Percentiles rank a stretch among this genome's conserved stretches.
Conservation (phyloP, 352 stramenopile genomes). For the Pythium aquatile region DNA sequence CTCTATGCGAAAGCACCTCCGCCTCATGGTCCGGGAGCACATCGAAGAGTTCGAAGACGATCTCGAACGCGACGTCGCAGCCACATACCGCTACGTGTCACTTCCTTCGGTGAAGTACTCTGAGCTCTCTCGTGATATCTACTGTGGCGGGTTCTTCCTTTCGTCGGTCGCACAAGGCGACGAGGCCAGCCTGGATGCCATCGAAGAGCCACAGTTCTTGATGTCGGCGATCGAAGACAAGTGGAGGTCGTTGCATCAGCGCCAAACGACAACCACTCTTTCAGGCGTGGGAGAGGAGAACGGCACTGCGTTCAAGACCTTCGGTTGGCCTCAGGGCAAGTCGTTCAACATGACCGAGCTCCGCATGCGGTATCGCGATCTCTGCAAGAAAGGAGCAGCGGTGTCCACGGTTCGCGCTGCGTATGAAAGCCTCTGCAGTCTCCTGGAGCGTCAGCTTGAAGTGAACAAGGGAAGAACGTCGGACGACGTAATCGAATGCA, state of each 20-base stretch:
- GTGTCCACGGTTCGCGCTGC: constrained; percentile 51
- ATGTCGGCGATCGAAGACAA: constrained; percentile 83
- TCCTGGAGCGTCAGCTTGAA: constrained; percentile 54
- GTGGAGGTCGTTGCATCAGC: constrained; percentile 54
- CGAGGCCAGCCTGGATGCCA: constrained; percentile 51
- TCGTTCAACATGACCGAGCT: constrained; percentile 50
- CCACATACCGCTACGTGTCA: constrained; percentile 57
- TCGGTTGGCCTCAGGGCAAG: constrained; percentile 57
- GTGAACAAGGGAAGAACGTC: constrained; percentile 49
- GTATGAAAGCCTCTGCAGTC: constrained; percentile 55
- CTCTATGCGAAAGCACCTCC: constrained; percentile 68
- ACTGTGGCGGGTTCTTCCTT: constrained; percentile 73
- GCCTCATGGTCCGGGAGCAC: constrained; percentile 72
- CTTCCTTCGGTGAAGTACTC: constrained; percentile 67
- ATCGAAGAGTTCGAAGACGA: constrained; percentile 64
- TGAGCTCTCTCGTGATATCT: constrained; percentile 73
- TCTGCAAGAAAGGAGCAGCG: constrained; percentile 50
- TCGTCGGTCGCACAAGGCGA: constrained; percentile 60
- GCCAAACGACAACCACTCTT: constrained; percentile 39
- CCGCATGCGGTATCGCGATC: constrained; percentile 56
- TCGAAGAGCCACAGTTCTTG: constrained; percentile 71
- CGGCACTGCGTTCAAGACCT: constrained; percentile 55
- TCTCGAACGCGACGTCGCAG: constrained; percentile 50
- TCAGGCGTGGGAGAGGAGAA: constrained; percentile 41
- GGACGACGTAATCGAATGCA: constrained; percentile 67